These are phyloP conservation scores for Beauveria pseudobassiana DNA, from an alignment of 2,329 filamentous ascomycete species.

Conservation along the genomic window DNA sequence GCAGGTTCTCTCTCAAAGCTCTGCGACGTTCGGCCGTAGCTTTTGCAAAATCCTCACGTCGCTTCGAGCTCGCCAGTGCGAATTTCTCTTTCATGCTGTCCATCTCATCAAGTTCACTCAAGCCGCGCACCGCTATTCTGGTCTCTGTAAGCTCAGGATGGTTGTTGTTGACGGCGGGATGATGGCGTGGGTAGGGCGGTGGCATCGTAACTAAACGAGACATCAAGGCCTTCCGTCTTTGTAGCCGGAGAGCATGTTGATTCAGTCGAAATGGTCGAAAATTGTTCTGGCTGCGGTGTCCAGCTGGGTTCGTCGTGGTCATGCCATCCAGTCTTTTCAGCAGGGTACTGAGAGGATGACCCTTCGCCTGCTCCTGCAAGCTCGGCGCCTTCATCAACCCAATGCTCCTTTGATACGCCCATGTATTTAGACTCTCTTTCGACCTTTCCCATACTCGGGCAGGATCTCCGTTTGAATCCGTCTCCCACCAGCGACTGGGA, in stretches of 20 bases:
- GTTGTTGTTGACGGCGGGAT: slow-evolving; percentile 92
- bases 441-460: slow-evolving; percentile 62
- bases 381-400: slow-evolving; percentile 43
- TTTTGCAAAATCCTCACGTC: slow-evolving; percentile 47
- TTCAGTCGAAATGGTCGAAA: slow-evolving; percentile 31
- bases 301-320: slow-evolving; percentile 32
- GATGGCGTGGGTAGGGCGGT: slow-evolving; percentile 87
- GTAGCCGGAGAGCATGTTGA: slow-evolving; percentile 39
- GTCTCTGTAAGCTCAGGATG: slow-evolving; percentile 82
- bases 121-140: slow-evolving; percentile 62
- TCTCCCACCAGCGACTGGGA: slow-evolving; percentile 93
- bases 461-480: slow-evolving; percentile 62
- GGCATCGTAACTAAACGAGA: slow-evolving; percentile 88
- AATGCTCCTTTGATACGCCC: slow-evolving; percentile 79
- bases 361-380: slow-evolving; percentile 28
- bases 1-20: slow-evolving; percentile 65
- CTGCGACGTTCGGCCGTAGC: slow-evolving; percentile 48
- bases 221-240: slow-evolving; percentile 54
- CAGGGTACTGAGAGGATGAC: slow-evolving; percentile 42
- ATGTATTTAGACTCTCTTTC: slow-evolving; percentile 95
- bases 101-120: slow-evolving; percentile 69
- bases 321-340: slow-evolving; percentile 50
- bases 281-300: slow-evolving; percentile 37
- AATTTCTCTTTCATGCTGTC: slow-evolving; percentile 60
- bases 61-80: slow-evolving; percentile 46